phyloP scores from a whole-genome alignment of 2,329 filamentous ascomycete species.

The Trichoderma breve region DNA sequence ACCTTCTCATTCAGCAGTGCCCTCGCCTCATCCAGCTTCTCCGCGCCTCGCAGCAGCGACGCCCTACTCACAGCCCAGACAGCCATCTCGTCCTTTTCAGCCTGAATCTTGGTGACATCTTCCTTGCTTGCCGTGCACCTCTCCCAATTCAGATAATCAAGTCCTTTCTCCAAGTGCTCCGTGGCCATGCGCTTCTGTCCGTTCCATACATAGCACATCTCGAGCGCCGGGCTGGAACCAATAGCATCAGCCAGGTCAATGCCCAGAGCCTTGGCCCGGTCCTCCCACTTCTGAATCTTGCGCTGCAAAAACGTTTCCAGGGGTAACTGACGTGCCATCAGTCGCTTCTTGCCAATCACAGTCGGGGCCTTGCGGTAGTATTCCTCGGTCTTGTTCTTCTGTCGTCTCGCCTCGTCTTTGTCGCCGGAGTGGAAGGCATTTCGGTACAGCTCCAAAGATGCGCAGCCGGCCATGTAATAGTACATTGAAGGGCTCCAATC shows the following conservation, averaged over 20 bases:
- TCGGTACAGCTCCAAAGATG: slow-evolving; percentile 80
- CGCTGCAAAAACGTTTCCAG: slow-evolving; percentile 83
- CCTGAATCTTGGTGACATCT: slow-evolving; percentile 45
- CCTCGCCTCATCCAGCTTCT: slow-evolving; percentile 63
- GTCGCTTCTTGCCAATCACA: slow-evolving; percentile 78
- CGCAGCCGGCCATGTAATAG: slow-evolving; percentile 79
- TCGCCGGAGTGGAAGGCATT: slow-evolving; percentile 44
- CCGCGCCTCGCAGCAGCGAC: slow-evolving; percentile 63
- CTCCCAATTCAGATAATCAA: slow-evolving; percentile 62
- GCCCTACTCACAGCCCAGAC: slow-evolving; percentile 66
- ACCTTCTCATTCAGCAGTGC: slow-evolving; percentile 62
- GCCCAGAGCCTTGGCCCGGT: slow-evolving; percentile 64
- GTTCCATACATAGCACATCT: slow-evolving; percentile 95
- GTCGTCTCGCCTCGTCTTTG: slow-evolving; percentile 46
- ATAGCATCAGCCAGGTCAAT: slow-evolving; percentile 75
- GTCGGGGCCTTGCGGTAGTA: slow-evolving; percentile 69
- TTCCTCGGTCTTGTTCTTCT: slow-evolving; percentile 65
- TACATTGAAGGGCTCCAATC: slow-evolving; percentile 90
- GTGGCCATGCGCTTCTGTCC: slow-evolving; percentile 77
- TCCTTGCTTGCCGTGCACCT: slow-evolving; percentile 54
- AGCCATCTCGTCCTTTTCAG: slow-evolving; percentile 59
- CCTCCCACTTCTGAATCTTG: slow-evolving; percentile 87
- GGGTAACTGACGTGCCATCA: slow-evolving; percentile 85
- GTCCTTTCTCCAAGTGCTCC: slow-evolving; percentile 61
- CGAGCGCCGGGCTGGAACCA: slow-evolving; percentile 75